Base-by-base conservation (phyloP, 1,284 basidiomycete genomes). In the Apiotrichum veenhuisii region DNA sequence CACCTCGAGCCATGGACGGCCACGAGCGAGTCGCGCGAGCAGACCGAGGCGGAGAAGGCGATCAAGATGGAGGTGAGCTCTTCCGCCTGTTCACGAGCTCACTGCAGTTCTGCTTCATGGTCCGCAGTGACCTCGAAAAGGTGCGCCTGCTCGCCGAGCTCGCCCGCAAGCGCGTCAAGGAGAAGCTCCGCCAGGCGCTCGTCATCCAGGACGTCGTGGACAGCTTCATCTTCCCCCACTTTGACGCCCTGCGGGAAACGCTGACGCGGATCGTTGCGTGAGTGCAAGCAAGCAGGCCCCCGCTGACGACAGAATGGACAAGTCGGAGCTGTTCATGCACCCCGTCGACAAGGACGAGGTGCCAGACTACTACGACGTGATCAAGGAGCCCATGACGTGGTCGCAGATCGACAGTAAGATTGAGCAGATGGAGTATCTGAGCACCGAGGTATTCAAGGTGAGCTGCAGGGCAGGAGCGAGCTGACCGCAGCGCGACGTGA, bases 1-100 rank as follows among this genome's bases (percentile, higher is more conserved):
- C 94, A 99, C 77, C 80, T 98, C 33, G 95, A 98, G 79, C 96
- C 95, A 0, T 98, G 95, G 96, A 96, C 95, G 0, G 89, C 91
- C 1, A 85, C 83, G 25, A 83, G 84, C 20, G 82, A 82, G 1
- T 80, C 80, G 1, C 85, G 84, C 63, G 78, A 84, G 41, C 82
- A 89, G 66, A 88, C 84, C 2, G 89, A 92, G 34, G 88, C 90
- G 60, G 91, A 97, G 63, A 91, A 89, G 75, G 77, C 81, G 5
- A 83, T 86, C 78, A 94, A 93, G 70, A 83, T 98, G n/a, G 84
- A 48, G 46, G 46, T 48, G 23, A 25, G 46, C 1, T n/a, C n/a
- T 23, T 3, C 87, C 74, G 89, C 89, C 47, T 38, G 73, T 5
- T 20, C 1, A 47, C n/a, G 23, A 17, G 14, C 62, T 48, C 18